Conservation (phyloP, 73 alveolate species). For the Symbiodinium pilosum region DNA sequence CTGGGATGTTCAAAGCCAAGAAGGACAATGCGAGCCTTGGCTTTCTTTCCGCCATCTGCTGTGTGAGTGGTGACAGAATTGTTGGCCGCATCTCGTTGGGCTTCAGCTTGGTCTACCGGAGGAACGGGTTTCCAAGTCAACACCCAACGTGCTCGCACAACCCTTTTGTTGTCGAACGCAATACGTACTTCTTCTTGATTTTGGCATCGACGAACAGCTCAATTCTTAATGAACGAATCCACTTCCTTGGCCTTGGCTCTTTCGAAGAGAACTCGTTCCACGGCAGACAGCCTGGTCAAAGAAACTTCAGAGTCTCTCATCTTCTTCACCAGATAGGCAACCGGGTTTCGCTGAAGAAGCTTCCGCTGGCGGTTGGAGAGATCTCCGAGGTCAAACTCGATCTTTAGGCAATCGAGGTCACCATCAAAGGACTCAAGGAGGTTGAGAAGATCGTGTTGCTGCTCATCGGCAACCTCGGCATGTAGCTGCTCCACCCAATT, state of each 20-base stretch:
- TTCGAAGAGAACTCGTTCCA: too few relatives aligned
- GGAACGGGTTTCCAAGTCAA: not conserved
- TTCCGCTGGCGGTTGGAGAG: not conserved
- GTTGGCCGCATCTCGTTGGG: not conserved
- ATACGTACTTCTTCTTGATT: not conserved
- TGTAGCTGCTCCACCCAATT: not conserved
- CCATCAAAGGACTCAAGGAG: not conserved
- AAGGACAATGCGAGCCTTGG: not conserved
- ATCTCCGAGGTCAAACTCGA: not conserved
- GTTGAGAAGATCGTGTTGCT: not conserved
- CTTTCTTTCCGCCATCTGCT: not conserved
- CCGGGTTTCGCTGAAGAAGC: not conserved
- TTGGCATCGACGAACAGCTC: not conserved
- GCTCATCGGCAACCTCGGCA: not conserved
- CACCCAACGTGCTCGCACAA: not conserved
- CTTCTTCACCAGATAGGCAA: not conserved
- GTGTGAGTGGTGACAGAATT: not conserved
- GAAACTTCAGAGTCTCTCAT: not conserved
- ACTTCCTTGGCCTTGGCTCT: too few relatives aligned
- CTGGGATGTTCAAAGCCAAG: not conserved
- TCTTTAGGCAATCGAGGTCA: not conserved
- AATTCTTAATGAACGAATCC: not conserved
- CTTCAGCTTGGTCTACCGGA: not conserved
- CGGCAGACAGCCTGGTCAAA: not conserved
- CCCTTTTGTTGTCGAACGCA: not conserved